Percentiles rank a stretch among this genome's conserved stretches.
phyloP scores from a whole-genome alignment of 768 basidiomycete genomes.

The Termitomyces sp. region DNA sequence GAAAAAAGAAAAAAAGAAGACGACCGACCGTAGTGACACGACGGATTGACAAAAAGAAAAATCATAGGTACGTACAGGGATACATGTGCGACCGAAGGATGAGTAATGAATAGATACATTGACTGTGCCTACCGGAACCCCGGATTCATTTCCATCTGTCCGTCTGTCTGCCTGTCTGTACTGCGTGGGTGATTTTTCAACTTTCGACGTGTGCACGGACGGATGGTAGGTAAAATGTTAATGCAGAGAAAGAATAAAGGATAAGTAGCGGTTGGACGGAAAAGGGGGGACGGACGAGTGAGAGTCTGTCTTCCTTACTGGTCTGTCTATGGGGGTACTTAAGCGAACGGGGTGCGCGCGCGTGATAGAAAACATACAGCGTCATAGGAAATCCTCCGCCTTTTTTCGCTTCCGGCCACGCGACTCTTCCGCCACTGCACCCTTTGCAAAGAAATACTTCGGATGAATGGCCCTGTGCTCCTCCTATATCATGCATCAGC shows the following conservation, averaged over 20 bases:
- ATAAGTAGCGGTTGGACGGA: conserved; percentile 14
- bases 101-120: not conserved
- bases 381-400: conserved; percentile 79
- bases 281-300: conserved; percentile 31
- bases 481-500: conserved; percentile 45
- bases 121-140: conserved; percentile 12
- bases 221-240: not conserved
- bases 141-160: not conserved
- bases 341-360: not conserved
- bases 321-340: not conserved
- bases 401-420: conserved; percentile 83
- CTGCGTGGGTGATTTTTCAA: not conserved
- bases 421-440: conserved; percentile 48
- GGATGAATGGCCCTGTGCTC: conserved; percentile 67
- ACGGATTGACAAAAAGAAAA: not conserved
- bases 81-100: not conserved
- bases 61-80: conserved; percentile 1
- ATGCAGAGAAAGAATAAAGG: not conserved
- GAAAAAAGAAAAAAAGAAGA: not conserved
- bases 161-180: not conserved
- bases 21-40: conserved; percentile 2
- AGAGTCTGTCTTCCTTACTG: conserved; percentile 9
- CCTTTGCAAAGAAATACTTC: conserved; percentile 57
- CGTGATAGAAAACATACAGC: not conserved
- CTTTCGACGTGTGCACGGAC: no score